Evolutionary conservation across 2,329 filamentous ascomycete genomes (phyloP).

Genomic region (Pseudogymnoascus sp.): DNA sequence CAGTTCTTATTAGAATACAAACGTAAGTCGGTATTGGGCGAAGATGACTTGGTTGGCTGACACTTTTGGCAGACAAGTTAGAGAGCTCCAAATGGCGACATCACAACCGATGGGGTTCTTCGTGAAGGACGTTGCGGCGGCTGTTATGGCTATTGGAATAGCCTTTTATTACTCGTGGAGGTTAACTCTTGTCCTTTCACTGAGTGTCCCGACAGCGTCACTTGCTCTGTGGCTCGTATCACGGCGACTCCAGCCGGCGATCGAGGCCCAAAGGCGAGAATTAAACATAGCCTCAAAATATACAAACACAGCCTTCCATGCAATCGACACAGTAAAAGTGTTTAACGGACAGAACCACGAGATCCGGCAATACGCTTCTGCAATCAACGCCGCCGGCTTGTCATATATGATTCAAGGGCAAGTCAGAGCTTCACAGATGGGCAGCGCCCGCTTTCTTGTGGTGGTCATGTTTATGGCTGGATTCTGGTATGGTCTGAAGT

Average conservation of each 20-base stretch:
- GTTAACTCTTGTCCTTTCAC: conserved; percentile 70
- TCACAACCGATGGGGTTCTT: conserved; percentile 72
- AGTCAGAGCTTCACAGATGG: conserved; percentile 63
- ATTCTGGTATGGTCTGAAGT: conserved; percentile 75
- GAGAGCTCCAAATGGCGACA: conserved; percentile 71
- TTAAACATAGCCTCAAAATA: conserved; percentile 65
- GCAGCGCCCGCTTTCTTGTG: conserved; percentile 64
- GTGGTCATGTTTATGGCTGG: conserved; percentile 76
- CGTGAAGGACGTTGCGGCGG: conserved; percentile 55
- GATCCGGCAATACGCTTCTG: conserved; percentile 52
- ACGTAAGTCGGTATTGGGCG: conserved; percentile 46
- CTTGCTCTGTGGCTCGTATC: conserved; percentile 53
- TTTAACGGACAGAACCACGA: conserved; percentile 72
- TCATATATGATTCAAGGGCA: conserved; percentile 62
- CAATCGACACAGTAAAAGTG: conserved; percentile 79
- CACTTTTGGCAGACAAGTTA: conserved; percentile 55
- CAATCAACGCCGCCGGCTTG: conserved; percentile 49
- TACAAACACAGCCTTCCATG: conserved; percentile 58
- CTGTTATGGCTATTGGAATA: conserved; percentile 57
- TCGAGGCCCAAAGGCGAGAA: conserved; percentile 59
- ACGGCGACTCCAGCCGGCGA: conserved; percentile 52
- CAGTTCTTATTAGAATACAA: conserved; percentile 64
- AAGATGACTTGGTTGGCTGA: conserved; percentile 12
- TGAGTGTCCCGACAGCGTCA: conserved; percentile 61
- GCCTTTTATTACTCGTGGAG: conserved; percentile 78